Conservation (phyloP, 805 yeast genomes). For the Wickerhamomyces silvicola region DNA sequence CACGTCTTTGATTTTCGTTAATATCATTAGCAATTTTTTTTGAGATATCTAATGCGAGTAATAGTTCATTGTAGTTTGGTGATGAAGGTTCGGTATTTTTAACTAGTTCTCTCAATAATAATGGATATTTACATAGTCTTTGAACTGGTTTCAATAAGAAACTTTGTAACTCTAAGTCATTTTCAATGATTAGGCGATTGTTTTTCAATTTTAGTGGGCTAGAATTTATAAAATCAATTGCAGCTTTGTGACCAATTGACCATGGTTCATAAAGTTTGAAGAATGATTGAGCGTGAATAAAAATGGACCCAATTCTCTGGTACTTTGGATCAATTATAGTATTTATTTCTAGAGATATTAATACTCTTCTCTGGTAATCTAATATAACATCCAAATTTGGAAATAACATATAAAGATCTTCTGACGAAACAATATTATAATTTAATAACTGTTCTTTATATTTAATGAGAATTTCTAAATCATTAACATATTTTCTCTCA, state of each 20-base stretch:
- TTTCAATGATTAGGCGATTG: constrained; percentile 60
- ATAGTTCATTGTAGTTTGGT: constrained; percentile 59
- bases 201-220: constrained; percentile 52
- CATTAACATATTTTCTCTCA: constrained; percentile 90
- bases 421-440: constrained; percentile 66
- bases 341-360: constrained; percentile 86
- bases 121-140: constrained; percentile 91
- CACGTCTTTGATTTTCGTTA: constrained; percentile 88
- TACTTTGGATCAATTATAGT: constrained; percentile 63
- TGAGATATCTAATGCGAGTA: constrained; percentile 63
- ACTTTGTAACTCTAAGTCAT: constrained; percentile 83
- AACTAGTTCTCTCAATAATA: constrained; percentile 67
- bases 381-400: constrained; percentile 80
- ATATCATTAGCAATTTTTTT: constrained; percentile 81
- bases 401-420: constrained; percentile 72
- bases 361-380: constrained; percentile 86
- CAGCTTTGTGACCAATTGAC: constrained; percentile 86
- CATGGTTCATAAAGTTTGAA: constrained; percentile 90
- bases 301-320: constrained; percentile 86
- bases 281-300: constrained; percentile 77
- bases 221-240: constrained; percentile 66
- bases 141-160: constrained; percentile 92
- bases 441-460: constrained; percentile 65
- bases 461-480: constrained; percentile 64
- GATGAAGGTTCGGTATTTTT: constrained; percentile 51